phyloP scores from a whole-genome alignment of 2,329 filamentous ascomycete genomes.

The Oidium heveae region DNA sequence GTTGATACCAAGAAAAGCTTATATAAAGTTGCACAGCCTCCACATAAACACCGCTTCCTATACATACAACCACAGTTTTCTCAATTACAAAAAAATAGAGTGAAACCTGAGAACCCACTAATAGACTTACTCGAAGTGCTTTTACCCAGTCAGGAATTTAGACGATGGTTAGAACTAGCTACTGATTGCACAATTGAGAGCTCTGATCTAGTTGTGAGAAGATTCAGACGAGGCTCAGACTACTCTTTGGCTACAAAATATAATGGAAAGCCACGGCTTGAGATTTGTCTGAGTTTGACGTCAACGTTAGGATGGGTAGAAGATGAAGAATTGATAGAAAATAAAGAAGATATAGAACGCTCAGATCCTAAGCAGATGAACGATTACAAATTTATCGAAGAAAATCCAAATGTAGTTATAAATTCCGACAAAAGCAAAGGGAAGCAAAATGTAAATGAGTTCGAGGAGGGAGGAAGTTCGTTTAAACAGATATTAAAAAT shows the following conservation, averaged over 20 bases:
- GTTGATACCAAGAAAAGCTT: slow-evolving; percentile 29
- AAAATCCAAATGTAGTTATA: slow-evolving; percentile 11
- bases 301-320: slow-evolving; percentile 68
- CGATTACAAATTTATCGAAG: slow-evolving; percentile 12
- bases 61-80: slow-evolving; percentile 37
- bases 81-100: slow-evolving; percentile 1
- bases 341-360: slow-evolving; percentile 15
- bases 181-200: slow-evolving; percentile 51
- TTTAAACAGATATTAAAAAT: neutral
- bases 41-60: slow-evolving; percentile 84
- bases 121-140: slow-evolving; percentile 60
- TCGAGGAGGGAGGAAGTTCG: slow-evolving; percentile 5
- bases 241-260: slow-evolving; percentile 85
- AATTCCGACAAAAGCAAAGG: slow-evolving; percentile 13
- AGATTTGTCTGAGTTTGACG: slow-evolving; percentile 70
- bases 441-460: slow-evolving; percentile 4
- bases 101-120: slow-evolving; percentile 26
- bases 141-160: slow-evolving; percentile 65
- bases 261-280: slow-evolving; percentile 50
- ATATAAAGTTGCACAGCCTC: slow-evolving; percentile 63
- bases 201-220: slow-evolving; percentile 55
- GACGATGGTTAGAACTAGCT: slow-evolving; percentile 66
- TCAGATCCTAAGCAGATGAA: slow-evolving; percentile 15
- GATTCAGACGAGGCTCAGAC: slow-evolving; percentile 68
- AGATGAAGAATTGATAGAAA: slow-evolving; percentile 26